Conservation (phyloP, 495 filamentous ascomycete genomes). For the Neurospora tetrasperma region DNA sequence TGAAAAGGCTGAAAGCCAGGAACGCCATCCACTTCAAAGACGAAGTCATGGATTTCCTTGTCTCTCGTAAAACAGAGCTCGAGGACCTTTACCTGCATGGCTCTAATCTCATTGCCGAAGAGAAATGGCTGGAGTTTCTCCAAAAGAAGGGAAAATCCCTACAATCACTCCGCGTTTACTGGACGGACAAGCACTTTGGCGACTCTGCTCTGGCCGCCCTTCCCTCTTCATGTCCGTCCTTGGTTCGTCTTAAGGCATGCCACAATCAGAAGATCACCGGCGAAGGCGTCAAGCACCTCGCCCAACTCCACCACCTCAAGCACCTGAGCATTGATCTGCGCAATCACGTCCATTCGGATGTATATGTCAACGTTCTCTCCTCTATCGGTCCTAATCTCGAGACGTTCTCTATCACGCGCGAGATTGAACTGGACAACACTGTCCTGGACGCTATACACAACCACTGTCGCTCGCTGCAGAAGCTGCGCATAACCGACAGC, state of each 20-base stretch:
- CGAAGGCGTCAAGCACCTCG: slow-evolving; percentile 41
- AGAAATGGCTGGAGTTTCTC: slow-evolving; percentile 59
- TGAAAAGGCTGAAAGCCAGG: slow-evolving; percentile 59
- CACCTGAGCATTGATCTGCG: slow-evolving; percentile 62
- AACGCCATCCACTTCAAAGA: slow-evolving; percentile 88
- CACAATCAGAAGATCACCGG: slow-evolving; percentile 42
- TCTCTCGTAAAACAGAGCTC: slow-evolving; percentile 54
- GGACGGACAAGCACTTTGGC: slow-evolving; percentile 54
- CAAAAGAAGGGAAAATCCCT: slow-evolving; percentile 49
- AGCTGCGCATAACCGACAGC: slow-evolving; percentile 70
- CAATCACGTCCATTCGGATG: slow-evolving; percentile 41
- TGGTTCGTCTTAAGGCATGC: slow-evolving; percentile 62
- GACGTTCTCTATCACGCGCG: slow-evolving; percentile 62
- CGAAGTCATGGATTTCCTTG: slow-evolving; percentile 64
- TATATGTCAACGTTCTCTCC: slow-evolving; percentile 49
- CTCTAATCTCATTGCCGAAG: slow-evolving; percentile 67
- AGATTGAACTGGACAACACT: slow-evolving; percentile 46
- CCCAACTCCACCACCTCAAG: slow-evolving; percentile 46
- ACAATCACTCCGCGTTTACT: slow-evolving; percentile 57
- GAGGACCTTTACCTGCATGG: slow-evolving; percentile 57
- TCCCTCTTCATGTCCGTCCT: slow-evolving; percentile 45
- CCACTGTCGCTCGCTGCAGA: slow-evolving; percentile 54
- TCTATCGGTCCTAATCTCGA: slow-evolving; percentile 48
- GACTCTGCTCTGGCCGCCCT: slow-evolving; percentile 48
- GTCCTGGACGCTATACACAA: slow-evolving; percentile 56